Evolutionary conservation across 768 basidiomycete genomes (phyloP).

Genomic region (Daedaleopsis nitida): DNA sequence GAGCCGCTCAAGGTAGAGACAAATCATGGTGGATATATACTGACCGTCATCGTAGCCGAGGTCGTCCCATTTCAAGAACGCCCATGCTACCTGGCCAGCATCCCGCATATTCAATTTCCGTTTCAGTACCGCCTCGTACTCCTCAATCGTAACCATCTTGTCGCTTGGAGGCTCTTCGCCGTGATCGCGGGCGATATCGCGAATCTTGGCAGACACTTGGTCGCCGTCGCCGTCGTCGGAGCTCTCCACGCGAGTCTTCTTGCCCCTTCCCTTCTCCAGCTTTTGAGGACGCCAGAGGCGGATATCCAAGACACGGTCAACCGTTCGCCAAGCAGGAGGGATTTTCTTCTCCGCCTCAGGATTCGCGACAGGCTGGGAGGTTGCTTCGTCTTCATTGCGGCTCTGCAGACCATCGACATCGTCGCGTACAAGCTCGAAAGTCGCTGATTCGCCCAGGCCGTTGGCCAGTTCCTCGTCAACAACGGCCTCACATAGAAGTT

Average conservation of each 20-base stretch:
- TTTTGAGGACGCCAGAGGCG: conserved; percentile 57
- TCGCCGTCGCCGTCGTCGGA: conserved; percentile 32
- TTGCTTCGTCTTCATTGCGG: conserved; percentile 20
- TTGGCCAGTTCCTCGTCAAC: conserved; percentile 36
- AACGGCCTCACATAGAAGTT: conserved; percentile 54
- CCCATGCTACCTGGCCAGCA: conserved; percentile 70
- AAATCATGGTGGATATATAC: conserved; percentile 23
- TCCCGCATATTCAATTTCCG: conserved; percentile 48
- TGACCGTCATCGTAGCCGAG: conserved; percentile 90
- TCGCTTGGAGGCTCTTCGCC: conserved; percentile 66
- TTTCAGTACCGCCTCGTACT: conserved; percentile 55
- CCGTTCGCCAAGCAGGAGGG: conserved; percentile 80
- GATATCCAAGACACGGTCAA: conserved; percentile 91
- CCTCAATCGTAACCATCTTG: conserved; percentile 59
- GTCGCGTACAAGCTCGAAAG: conserved; percentile 44
- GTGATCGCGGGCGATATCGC: conserved; percentile 46
- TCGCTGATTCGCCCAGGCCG: conserved; percentile 20
- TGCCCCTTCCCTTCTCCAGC: conserved; percentile 24
- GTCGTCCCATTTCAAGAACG: conserved; percentile 92
- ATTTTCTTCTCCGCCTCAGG: conserved; percentile 76
- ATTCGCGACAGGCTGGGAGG: conserved; percentile 40
- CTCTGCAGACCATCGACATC: conserved; percentile 18
- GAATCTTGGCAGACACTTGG: conserved; percentile 30
- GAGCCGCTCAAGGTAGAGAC: not conserved
- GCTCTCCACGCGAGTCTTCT: conserved; percentile 31